A percentile compares a stretch with the other conserved stretches of the same genome.
Evolutionary conservation across 805 yeast species (phyloP).

Genomic region (Yarrowia divulgata): DNA sequence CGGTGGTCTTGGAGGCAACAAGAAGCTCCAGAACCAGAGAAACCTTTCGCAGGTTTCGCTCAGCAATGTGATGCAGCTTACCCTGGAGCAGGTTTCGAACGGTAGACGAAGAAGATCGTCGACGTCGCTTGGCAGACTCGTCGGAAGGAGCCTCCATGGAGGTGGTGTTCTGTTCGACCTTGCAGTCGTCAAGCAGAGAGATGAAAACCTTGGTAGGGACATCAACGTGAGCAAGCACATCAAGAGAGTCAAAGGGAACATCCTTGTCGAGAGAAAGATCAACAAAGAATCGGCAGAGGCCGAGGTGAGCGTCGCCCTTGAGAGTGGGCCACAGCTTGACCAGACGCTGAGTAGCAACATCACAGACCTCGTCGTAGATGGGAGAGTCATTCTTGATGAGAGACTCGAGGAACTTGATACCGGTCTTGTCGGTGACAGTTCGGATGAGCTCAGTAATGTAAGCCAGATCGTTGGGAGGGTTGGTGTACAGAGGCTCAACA

Average conservation of each 20-base stretch:
- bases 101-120: constrained; percentile 70
- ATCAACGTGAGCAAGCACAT: constrained; percentile 59
- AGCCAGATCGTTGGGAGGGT: constrained; percentile 27
- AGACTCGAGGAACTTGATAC: constrained; percentile 65
- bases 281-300: constrained; percentile 65
- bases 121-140: constrained; percentile 73
- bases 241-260: constrained; percentile 55
- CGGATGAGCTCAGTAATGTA: constrained; percentile 22
- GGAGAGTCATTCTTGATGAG: constrained; percentile 55
- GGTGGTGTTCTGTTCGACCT: constrained; percentile 57
- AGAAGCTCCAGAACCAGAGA: constrained; percentile 81
- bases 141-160: constrained; percentile 47
- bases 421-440: constrained; percentile 67
- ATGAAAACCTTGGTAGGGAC: constrained; percentile 68
- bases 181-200: constrained; percentile 64
- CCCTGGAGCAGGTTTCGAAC: constrained; percentile 61
- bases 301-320: constrained; percentile 63
- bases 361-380: constrained; percentile 47
- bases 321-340: constrained; percentile 63
- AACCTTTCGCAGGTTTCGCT: constrained; percentile 75
- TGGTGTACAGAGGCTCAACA: constrained; percentile 44
- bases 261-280: constrained; percentile 59
- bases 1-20: constrained; percentile 56
- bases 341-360: constrained; percentile 60
- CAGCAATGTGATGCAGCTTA: constrained; percentile 76